These are phyloP conservation scores for Zygosaccharomyces bailii DNA, from an alignment of 805 yeast species.

Conservation along the genomic window DNA sequence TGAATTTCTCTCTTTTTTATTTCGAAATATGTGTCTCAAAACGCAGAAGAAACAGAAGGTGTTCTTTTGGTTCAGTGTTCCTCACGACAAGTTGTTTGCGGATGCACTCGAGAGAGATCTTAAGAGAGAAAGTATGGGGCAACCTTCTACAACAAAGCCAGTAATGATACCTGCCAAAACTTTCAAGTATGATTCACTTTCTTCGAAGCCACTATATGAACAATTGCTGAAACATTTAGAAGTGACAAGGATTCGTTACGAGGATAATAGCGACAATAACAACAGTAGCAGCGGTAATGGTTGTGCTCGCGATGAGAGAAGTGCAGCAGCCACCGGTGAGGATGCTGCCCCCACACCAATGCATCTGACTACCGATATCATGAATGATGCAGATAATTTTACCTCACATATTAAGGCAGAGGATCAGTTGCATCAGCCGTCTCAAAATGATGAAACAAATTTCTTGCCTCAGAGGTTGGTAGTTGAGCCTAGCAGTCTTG, in stretches of 20 bases:
- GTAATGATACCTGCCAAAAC: slow-evolving; percentile 74
- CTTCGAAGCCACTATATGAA: slow-evolving; percentile 43
- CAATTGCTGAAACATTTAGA: slow-evolving; percentile 49
- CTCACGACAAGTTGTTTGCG: slow-evolving; percentile 85
- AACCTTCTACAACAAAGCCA: slow-evolving; percentile 69
- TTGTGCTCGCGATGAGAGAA: not conserved
- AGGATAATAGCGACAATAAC: not conserved
- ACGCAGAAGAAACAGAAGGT: slow-evolving; percentile 97
- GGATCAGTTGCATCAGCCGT: slow-evolving; percentile 4
- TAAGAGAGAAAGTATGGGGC: slow-evolving; percentile 64
- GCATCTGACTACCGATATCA: slow-evolving; percentile 10
- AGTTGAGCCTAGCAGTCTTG: slow-evolving; percentile 16
- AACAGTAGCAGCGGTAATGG: not conserved
- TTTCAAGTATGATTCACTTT: slow-evolving; percentile 58
- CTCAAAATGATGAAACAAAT: slow-evolving; percentile 10
- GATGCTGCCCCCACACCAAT: slow-evolving; percentile 4
- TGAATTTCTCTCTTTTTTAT: slow-evolving; percentile 75
- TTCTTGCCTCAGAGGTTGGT: slow-evolving; percentile 22
- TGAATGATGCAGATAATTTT: slow-evolving; percentile 6
- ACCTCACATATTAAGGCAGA: slow-evolving; percentile 11
- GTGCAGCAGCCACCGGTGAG: not conserved
- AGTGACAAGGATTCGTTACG: slow-evolving; percentile 22
- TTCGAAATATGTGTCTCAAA: slow-evolving; percentile 80
- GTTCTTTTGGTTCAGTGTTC: slow-evolving; percentile 94
- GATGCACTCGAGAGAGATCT: slow-evolving; percentile 93